Evolutionary conservation across 257 asterid genomes (phyloP), one percentile per base, ranked within the genome.

Genomic region (Agastache rugosa): DNA sequence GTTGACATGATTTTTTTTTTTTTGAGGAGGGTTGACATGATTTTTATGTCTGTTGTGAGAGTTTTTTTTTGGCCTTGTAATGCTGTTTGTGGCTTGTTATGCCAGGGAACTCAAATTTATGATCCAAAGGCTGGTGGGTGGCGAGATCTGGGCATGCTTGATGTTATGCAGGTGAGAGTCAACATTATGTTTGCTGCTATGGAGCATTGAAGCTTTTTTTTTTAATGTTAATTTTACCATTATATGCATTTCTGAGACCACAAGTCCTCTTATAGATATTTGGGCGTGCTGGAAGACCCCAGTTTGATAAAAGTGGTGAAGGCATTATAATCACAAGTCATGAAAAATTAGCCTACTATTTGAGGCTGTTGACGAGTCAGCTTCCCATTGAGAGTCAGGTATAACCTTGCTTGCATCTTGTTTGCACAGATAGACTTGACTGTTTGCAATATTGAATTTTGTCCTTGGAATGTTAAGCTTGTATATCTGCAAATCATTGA

Each of bases 241-340:
- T 22, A 29, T 75, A 37, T 68, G 44, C 63, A 51, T 63, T 76
- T 72, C 71, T 76, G 69, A 56, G 73, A 67, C 79, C 79, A 34
- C 79, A 65, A 55, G 62, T 82, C 74, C 58, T 67, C 70, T 63
- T 78, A 8, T 81, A 94, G 99, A 94, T 94, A 72, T 94, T 94
- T 78, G 99, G 99, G 74, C 99, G 99, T 85, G 99, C 99, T 79
- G 99, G 99, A 64, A 92, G 99, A 78, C 99, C 99, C 35, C 99
- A 94, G 78, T 94, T 94, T 82, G 99, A 94, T 78, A 92, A 87
- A 87, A 94, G 99, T 83, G 99, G 99, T 71, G 99, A 94, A 92
- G 99, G 99, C 80, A 89, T 92, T 82, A 94, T 94, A 83, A 86
- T 94, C 79, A 94, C 99, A 29, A 72, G 80, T 67, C 97, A 94